Evolutionary conservation across 805 yeast genomes (phyloP), one percentile per base, ranked within the genome.

Genomic region (Kazachstania kunashirensis): DNA sequence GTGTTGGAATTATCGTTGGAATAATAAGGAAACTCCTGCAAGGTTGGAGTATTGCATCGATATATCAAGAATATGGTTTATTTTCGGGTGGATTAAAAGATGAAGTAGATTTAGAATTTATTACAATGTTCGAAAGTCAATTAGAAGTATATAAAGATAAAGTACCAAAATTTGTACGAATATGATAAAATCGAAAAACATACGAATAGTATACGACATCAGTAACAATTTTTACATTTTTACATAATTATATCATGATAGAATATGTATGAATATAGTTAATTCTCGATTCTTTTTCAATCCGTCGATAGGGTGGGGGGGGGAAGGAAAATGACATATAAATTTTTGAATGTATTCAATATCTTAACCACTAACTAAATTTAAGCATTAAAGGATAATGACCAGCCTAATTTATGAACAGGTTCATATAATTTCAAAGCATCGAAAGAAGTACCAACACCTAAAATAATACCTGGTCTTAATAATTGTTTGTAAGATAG

Each of bases 401-500:
- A 84, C 71, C 85, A 74, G 67, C 98, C 98, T 60, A 89, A 73
- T 79, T 92, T 88, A 80, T 92, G 97, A 60, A 89, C 95, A 49
- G 95, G 84, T 74, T 88, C 96, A 62, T 84, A 78, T 61, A 89
- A 77, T 68, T 88, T 83, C 68, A 86, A 77, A 56, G 96, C 94
- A 67, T 92, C 95, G 68, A 89, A 80, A 48, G 95, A 84, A 57
- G 94, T 82, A 74, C 98, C 98, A 49, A 92, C 77, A 65, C 98
- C 98, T 59, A 89, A 72, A 62, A 84, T 85, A 56, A 92, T 96
- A 66, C 96, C 96, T 45, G 94, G 95, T 73, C 92, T 84, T 67
- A 89, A 77, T 55, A 75, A 78, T 71, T 89, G 96, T 62, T 88
- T 82, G 82, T 88, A 89, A 48, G 95, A 73, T 56, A 89, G 70